Evolutionary conservation across 2,329 filamentous ascomycete species (phyloP), one percentile per base, ranked within the genome.

Genomic region (Helicocarpus griseus): DNA sequence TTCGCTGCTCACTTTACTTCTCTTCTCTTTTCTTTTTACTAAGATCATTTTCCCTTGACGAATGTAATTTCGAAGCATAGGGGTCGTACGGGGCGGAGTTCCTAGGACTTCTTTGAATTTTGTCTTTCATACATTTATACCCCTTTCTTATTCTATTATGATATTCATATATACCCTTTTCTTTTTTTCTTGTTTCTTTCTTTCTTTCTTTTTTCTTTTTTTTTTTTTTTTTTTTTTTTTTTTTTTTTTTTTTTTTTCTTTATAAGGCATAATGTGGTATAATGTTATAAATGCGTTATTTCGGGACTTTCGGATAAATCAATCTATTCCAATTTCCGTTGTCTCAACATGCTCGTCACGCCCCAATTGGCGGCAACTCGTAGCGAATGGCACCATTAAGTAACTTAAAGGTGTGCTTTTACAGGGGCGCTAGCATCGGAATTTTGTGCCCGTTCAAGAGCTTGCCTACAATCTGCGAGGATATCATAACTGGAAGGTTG

Each of bases 401-500:
- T n/a, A n/a, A n/a, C 17, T 17, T 41, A 41, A 41, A 41, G 38
- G 17, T 41, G 38, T 17, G 38, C n/a, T 41, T 41, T 17, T 3
- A 22, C 21, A 4, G 3, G 38, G 9, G 9, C 3, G 6, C 31
- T 35, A 9, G 3, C 31, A 14, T 14, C 29, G 17, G 38, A 6
- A n/a, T n/a, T 7, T 40, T 17, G 9, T 9, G 38, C 38, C 13
- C 1, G 9, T 17, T 22, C 8, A 11, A 48, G 31, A 7, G 31
- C 46, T 19, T 13, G 17, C 21, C 46, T 33, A 33, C 46, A n/a
- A 28, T 48, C 46, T 21, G 8, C 46, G 17, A 48, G 8, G 13
- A 48, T 28, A 36, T 48, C 31, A 28, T 48, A 48, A 7, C 46
- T 48, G n/a, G n/a, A n/a, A n/a, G n/a, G n/a, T n/a, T n/a, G n/a